Evolutionary conservation across 345 rosid genomes (phyloP).

Genomic region (Erucastrum elatum): DNA sequence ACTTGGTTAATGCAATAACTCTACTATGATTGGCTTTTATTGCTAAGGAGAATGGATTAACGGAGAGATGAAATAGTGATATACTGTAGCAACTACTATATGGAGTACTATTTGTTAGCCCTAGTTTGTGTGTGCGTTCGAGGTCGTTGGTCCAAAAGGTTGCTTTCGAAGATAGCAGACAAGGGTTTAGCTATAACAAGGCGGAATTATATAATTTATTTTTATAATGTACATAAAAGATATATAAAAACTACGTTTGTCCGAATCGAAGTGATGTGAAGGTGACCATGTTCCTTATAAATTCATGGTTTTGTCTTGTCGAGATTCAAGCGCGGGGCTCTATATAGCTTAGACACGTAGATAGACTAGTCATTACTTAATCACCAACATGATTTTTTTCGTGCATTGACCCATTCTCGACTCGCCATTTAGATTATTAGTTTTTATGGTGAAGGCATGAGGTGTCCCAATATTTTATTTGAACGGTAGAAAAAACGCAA

Average conservation of each 20-base stretch:
- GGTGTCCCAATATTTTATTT: background rate
- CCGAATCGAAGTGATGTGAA: conserved; percentile 41
- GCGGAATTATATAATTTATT: background rate
- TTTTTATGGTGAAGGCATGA: background rate
- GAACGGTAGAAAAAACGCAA: conserved; percentile 3
- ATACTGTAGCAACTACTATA: background rate
- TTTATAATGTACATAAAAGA: background rate
- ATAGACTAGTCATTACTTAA: conserved; percentile 32
- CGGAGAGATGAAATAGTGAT: conserved; percentile 11
- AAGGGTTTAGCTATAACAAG: conserved; percentile 30
- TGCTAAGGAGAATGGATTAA: background rate
- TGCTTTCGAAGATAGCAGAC: conserved; percentile 32
- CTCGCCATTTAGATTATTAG: background rate
- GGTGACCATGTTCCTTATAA: conserved; percentile 39
- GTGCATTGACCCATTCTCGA: conserved; percentile 8
- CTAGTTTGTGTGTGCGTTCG: conserved; percentile 22
- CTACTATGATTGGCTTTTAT: conserved; percentile 21
- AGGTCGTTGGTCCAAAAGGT: conserved; percentile 43
- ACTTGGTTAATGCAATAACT: conserved; percentile 4
- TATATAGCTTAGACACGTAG: conserved; percentile 25
- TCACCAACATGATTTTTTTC: conserved; percentile 31
- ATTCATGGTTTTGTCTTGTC: conserved; percentile 43
- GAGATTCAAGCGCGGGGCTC: conserved; percentile 44
- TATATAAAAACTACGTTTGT: conserved; percentile 15
- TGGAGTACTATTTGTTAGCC: background rate